Evolutionary conservation across 805 yeast species (phyloP).

Genomic region (Novakomyces olei): DNA sequence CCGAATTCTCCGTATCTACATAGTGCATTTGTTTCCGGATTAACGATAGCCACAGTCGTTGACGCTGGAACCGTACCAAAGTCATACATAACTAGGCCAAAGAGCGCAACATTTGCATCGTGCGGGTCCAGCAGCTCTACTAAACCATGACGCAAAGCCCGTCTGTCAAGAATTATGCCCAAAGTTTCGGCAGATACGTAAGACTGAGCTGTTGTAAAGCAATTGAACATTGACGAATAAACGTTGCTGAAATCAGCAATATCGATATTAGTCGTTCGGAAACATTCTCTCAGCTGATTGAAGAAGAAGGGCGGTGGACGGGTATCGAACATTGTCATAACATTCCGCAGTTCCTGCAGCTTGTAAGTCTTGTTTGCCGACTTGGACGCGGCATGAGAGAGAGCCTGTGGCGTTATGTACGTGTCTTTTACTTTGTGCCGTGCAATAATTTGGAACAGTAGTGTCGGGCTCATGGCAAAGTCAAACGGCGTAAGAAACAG

Average conservation of each 20-base stretch:
- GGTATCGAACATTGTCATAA: slow-evolving; percentile 60
- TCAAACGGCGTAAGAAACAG: slow-evolving; percentile 57
- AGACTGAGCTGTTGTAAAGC: slow-evolving; percentile 64
- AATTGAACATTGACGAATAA: slow-evolving; percentile 59
- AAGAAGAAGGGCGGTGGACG: slow-evolving; percentile 46
- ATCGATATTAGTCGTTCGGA: slow-evolving; percentile 41
- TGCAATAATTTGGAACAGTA: slow-evolving; percentile 47
- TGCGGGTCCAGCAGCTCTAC: slow-evolving; percentile 57
- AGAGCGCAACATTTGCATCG: slow-evolving; percentile 24
- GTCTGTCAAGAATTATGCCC: slow-evolving; percentile 66
- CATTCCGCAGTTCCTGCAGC: slow-evolving; percentile 44
- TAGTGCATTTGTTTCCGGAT: slow-evolving; percentile 64
- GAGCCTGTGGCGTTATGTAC: slow-evolving; percentile 63
- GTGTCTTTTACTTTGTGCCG: slow-evolving; percentile 67
- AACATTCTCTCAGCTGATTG: slow-evolving; percentile 34
- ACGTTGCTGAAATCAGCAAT: slow-evolving; percentile 52
- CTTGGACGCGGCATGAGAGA: slow-evolving; percentile 44
- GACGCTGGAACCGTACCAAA: slow-evolving; percentile 92
- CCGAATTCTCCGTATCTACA: slow-evolving; percentile 87
- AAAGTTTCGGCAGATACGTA: slow-evolving; percentile 76
- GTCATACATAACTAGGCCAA: slow-evolving; percentile 60
- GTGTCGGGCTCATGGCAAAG: slow-evolving; percentile 49
- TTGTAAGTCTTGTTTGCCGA: slow-evolving; percentile 39
- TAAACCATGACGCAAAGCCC: slow-evolving; percentile 75
- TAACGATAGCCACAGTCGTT: slow-evolving; percentile 81